These are phyloP conservation scores for Diaporthe nobilis DNA, from an alignment of 2,329 filamentous ascomycete species.

Conservation along the genomic window DNA sequence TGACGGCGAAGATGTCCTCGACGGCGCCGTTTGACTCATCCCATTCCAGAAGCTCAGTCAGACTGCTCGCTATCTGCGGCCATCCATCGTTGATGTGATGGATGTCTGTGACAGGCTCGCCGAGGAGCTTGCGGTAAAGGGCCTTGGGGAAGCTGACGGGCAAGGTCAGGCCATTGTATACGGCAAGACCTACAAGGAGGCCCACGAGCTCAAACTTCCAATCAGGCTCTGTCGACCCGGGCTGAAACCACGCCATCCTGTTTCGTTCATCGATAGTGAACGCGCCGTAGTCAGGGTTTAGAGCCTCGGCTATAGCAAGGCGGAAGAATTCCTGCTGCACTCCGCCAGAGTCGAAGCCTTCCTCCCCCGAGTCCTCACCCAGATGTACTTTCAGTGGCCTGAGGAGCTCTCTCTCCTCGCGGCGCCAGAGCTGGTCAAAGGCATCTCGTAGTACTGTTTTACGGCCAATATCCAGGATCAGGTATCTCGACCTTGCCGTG, in stretches of 20 bases:
- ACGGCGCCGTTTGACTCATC: conserved; percentile 81
- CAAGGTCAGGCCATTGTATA: conserved; percentile 94
- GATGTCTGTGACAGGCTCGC: conserved; percentile 76
- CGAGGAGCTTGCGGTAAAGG: conserved; percentile 85
- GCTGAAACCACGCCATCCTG: conserved; percentile 89
- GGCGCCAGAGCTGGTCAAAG: conserved; percentile 90
- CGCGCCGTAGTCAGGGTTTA: conserved; percentile 82
- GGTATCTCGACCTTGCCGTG: conserved; percentile 77
- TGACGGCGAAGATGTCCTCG: conserved; percentile 84
- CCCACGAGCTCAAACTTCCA: conserved; percentile 95
- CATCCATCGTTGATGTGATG: conserved; percentile 89
- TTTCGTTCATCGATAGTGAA: conserved; percentile 85
- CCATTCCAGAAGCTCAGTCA: conserved; percentile 83
- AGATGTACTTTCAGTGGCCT: conserved; percentile 91
- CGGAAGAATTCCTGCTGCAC: conserved; percentile 98
- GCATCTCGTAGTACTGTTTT: conserved; percentile 79
- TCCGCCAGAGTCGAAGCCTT: conserved; percentile 93
- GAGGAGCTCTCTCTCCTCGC: conserved; percentile 84
- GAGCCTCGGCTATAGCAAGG: conserved; percentile 82
- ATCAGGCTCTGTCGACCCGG: conserved; percentile 83
- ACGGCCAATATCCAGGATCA: conserved; percentile 79
- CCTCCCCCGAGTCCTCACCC: conserved; percentile 85
- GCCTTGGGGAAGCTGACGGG: conserved; percentile 90
- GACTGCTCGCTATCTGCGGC: conserved; percentile 83
- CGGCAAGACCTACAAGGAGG: conserved; percentile 86